Evolutionary conservation across 768 basidiomycete genomes (phyloP).

Genomic region (Russula brevipes): DNA sequence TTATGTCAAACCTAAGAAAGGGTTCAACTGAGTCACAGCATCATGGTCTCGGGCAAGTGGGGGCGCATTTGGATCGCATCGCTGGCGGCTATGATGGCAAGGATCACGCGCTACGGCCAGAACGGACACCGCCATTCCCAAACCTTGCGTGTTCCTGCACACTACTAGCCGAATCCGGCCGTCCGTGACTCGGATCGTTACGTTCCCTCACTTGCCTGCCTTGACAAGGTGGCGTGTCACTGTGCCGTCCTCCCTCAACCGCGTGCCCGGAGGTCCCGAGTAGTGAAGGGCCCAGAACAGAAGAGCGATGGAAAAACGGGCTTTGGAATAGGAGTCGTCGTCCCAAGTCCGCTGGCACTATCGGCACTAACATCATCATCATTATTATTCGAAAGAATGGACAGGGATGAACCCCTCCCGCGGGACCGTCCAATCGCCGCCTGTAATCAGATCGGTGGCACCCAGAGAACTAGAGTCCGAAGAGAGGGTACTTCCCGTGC

Average conservation of each 20-base stretch:
- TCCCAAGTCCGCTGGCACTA: slow-evolving; percentile 20
- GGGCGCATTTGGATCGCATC: slow-evolving; percentile 15
- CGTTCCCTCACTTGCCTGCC: slow-evolving; percentile 9
- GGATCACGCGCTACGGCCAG: slow-evolving; percentile 25
- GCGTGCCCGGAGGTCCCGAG: slow-evolving; percentile 18
- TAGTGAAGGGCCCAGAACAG: slow-evolving; percentile 18
- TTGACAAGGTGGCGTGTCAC: slow-evolving; percentile 21
- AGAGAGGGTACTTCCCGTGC: slow-evolving; percentile 20
- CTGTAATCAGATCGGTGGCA: slow-evolving; percentile 24
- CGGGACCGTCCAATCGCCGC: slow-evolving; percentile 23
- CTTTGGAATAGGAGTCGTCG: slow-evolving; percentile 16
- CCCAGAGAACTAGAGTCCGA: slow-evolving; percentile 20
- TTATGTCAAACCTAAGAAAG: slow-evolving; percentile 23
- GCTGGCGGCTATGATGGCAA: slow-evolving; percentile 13
- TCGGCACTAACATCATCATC: slow-evolving; percentile 8
- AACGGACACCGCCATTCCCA: slow-evolving; percentile 20
- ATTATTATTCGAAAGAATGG: slow-evolving; percentile 11
- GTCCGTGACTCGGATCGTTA: slow-evolving; percentile 25
- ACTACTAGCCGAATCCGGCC: slow-evolving; percentile 19
- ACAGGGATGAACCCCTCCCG: slow-evolving; percentile 13
- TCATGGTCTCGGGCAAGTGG: slow-evolving; percentile 15
- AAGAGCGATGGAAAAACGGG: slow-evolving; percentile 3
- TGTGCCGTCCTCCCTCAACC: background rate
- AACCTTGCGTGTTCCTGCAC: slow-evolving; percentile 17
- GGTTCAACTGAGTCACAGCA: slow-evolving; percentile 14